A percentile compares a stretch with the other conserved stretches of the same genome.
phyloP scores from a whole-genome alignment of 345 rosid species.

The Linum usitatissimum region DNA sequence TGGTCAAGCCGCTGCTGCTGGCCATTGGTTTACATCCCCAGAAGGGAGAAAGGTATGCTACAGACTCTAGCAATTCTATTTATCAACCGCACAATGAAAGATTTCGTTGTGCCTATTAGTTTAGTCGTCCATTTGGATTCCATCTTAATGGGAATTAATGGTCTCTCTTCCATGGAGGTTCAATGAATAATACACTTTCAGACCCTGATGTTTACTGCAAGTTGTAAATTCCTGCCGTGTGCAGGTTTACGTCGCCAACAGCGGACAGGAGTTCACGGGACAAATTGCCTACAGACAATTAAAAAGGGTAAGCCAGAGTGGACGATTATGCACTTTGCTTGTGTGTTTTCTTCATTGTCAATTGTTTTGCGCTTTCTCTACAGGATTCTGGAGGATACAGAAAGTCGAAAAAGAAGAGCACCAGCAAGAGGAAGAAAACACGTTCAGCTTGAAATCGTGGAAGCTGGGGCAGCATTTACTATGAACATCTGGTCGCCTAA shows the following conservation, averaged over 20 bases:
- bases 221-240: background rate
- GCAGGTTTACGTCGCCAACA: constrained; percentile 64
- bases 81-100: too few species aligned
- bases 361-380: background rate
- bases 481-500: too few species aligned
- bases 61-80: background rate
- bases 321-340: background rate
- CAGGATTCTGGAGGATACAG: constrained; percentile 23
- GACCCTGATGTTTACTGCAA: background rate
- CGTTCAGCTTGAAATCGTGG: background rate
- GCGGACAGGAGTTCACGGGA: constrained; percentile 76
- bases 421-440: constrained; percentile 14
- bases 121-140: too few species aligned
- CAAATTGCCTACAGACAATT: constrained; percentile 62
- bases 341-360: background rate
- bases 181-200: background rate
- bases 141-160: too few species aligned
- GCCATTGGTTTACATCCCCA: constrained; percentile 74
- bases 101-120: too few species aligned
- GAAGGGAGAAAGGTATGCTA: constrained; percentile 68
- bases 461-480: background rate
- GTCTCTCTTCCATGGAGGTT: too few species aligned
- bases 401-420: constrained; percentile 18
- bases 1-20: constrained; percentile 33
- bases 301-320: constrained; percentile 43